Conservation (phyloP, 768 basidiomycete species). For the Tubosaeta brunneosetosa region DNA sequence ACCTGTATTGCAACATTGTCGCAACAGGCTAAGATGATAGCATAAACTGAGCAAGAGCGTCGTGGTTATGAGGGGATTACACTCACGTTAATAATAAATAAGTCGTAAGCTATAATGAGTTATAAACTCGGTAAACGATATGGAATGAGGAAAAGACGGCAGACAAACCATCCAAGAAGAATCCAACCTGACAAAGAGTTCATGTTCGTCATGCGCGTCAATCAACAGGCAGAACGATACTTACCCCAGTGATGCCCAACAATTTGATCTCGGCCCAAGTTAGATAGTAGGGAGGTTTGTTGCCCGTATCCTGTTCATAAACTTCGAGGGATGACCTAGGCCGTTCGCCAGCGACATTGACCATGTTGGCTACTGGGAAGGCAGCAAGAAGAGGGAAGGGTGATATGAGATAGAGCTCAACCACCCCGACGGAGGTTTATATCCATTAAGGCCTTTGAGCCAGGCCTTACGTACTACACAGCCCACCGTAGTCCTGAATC, state of each 20-base stretch:
- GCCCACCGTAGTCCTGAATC: background rate
- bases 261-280: slow-evolving; percentile 52
- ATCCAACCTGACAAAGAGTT: slow-evolving; percentile 47
- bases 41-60: background rate
- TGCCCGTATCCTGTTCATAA: slow-evolving; percentile 26
- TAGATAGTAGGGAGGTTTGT: slow-evolving; percentile 37
- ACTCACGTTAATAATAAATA: slow-evolving; percentile 66
- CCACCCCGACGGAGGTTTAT: background rate
- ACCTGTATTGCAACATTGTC: slow-evolving; percentile 62
- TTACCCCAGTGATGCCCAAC: slow-evolving; percentile 56
- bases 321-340: slow-evolving; percentile 19
- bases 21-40: slow-evolving; percentile 47
- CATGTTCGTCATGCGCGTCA: background rate
- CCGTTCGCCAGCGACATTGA: background rate
- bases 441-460: background rate
- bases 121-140: slow-evolving; percentile 4
- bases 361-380: slow-evolving; percentile 10
- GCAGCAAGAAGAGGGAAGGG: too few species aligned
- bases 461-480: slow-evolving; percentile 2
- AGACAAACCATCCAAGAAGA: slow-evolving; percentile 62
- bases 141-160: background rate
- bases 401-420: background rate
- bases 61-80: background rate
- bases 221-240: slow-evolving; percentile 13
- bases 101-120: slow-evolving; percentile 65